Conservation (phyloP, 805 yeast genomes). For the Starmerella khaoyaiensis region DNA sequence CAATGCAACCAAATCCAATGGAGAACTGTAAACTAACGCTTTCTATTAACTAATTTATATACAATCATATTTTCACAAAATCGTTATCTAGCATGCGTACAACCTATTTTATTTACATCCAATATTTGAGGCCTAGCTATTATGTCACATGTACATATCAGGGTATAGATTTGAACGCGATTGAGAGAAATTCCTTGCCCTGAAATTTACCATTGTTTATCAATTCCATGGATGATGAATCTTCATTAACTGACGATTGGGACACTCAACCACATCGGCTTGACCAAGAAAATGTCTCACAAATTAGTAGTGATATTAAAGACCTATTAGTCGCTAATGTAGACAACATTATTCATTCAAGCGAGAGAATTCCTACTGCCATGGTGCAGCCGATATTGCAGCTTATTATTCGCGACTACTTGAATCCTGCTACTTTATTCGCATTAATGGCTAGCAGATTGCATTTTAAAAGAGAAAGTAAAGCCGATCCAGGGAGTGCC, state of each 20-base stretch:
- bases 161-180: no score
- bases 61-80: no score
- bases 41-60: no score
- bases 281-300: slow-evolving; percentile 29
- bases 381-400: slow-evolving; percentile 37
- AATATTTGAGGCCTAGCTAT: no score
- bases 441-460: slow-evolving; percentile 31
- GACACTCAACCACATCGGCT: slow-evolving; percentile 17
- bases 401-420: slow-evolving; percentile 23
- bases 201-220: no score
- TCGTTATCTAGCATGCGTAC: no score
- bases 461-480: slow-evolving; percentile 29
- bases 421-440: slow-evolving; percentile 29
- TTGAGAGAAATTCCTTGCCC: no score
- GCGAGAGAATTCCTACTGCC: slow-evolving; percentile 39
- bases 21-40: no score
- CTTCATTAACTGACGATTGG: slow-evolving; percentile 8
- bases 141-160: no score
- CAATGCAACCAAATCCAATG: no score
- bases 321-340: slow-evolving; percentile 34
- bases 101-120: no score
- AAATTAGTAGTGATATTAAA: slow-evolving; percentile 30
- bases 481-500: slow-evolving; percentile 25
- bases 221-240: slow-evolving; percentile 11
- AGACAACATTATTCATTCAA: slow-evolving; percentile 36